Conservation (phyloP, 345 rosid species). For the Angophora floribunda region DNA sequence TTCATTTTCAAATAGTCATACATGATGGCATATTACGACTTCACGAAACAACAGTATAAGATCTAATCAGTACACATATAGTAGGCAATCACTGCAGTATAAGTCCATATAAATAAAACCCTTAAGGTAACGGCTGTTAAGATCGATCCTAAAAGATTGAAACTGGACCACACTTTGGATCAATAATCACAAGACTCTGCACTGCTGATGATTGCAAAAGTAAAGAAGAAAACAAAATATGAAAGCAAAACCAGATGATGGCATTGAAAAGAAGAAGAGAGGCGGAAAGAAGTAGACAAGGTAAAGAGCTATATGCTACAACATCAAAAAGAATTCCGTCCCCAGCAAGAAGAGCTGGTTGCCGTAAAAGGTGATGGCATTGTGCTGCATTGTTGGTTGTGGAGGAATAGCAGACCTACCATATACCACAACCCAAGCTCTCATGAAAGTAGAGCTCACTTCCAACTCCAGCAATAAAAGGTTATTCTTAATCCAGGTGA, state of each 20-base stretch:
- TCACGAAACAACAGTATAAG: not conserved
- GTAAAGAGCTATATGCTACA: too few relatives aligned
- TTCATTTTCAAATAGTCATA: not conserved
- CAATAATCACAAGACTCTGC: not conserved
- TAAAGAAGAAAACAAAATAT: too few relatives aligned
- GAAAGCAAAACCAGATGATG: too few relatives aligned
- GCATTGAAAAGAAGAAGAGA: too few relatives aligned
- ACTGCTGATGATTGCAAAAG: not conserved
- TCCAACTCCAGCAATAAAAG: not conserved
- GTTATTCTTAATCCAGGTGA: not conserved
- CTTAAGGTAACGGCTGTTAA: not conserved
- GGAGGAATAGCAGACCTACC: not conserved
- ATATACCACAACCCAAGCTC: not conserved
- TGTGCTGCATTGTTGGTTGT: not conserved
- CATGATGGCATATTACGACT: not conserved
- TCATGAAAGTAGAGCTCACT: not conserved
- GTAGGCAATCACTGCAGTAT: not conserved
- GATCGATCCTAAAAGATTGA: not conserved
- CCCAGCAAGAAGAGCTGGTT: too few relatives aligned
- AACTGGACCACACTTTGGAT: not conserved
- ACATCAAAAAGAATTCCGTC: too few relatives aligned
- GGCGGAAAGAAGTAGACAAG: too few relatives aligned
- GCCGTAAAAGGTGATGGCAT: not conserved
- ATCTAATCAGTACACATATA: not conserved
- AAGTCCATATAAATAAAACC: not conserved